Evolutionary conservation across 495 filamentous ascomycete species (phyloP), one percentile per base, ranked within the genome.

Genomic region (Neurospora intermedia): DNA sequence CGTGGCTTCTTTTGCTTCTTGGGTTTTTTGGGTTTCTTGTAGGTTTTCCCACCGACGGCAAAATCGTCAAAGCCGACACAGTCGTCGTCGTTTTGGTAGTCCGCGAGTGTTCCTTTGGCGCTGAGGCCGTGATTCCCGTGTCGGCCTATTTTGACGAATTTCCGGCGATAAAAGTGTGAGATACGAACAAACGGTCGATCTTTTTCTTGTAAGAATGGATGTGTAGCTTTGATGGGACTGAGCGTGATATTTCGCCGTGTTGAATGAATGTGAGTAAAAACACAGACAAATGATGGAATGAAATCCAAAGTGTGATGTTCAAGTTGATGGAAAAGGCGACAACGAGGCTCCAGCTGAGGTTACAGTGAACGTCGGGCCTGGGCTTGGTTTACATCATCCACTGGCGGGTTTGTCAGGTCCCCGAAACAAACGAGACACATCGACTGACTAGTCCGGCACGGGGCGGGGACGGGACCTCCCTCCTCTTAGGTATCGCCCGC

Each of bases 81-180:
- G 18, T 69, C 46, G 77, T 71, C 42, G 13, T 66, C 70, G 72
- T 48, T 54, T 39, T 43, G 18, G 54, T 73, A 69, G 73, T 76
- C 73, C 18, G 71, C 43, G 15, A 74, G 69, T 42, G 27, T 74
- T 70, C 70, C 73, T 69, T 71, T 74, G 74, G 74, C 72, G 46
- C 43, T 38, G 54, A 71, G 48, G 69, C 76, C 54, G 54, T 35
- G 73, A 39, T 72, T 69, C 69, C 72, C 71, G 35, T 71, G 62
- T 31, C 74, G 74, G 69, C 78, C 78, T 77, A 78, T 80, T 54
- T 78, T 78, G 78, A 71, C 76, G 69, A 40, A 3, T 48, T 41
- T 35, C 9, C 3, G 54, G 23, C 54, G 23, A 31, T 62, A 62
- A 62, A 23, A 16, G 23, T 6, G 6, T 16, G 23, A 16, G 23